phyloP scores from a whole-genome alignment of 2,329 filamentous ascomycete genomes.

The Cercospora berteroae region DNA sequence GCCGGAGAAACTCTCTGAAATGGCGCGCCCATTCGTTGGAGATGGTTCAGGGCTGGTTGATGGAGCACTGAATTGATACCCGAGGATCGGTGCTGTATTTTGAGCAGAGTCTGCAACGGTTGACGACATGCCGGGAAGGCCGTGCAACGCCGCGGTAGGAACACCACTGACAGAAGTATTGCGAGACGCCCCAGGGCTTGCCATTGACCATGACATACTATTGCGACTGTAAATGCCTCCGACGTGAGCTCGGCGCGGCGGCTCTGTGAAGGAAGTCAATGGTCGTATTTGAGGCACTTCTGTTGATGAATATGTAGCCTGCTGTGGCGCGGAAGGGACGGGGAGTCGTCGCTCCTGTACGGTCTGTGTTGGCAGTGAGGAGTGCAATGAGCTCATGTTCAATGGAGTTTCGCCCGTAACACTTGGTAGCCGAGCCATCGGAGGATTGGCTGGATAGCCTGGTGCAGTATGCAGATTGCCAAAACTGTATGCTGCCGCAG shows the following conservation, averaged over 20 bases:
- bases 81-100: conserved; percentile 20
- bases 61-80: conserved; percentile 32
- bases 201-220: conserved; percentile 34
- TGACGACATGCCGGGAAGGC: conserved; percentile 12
- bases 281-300: conserved; percentile 30
- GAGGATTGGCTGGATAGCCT: conserved; percentile 17
- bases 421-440: conserved; percentile 29
- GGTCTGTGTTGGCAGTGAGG: conserved; percentile 35
- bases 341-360: conserved; percentile 36
- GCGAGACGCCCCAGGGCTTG: conserved; percentile 19
- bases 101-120: conserved; percentile 18
- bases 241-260: conserved; percentile 27
- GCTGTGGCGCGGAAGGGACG: conserved; percentile 30
- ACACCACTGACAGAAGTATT: conserved; percentile 14
- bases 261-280: conserved; percentile 28
- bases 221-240: conserved; percentile 34
- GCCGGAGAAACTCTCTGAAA: conserved; percentile 27
- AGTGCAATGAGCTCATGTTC: conserved; percentile 38
- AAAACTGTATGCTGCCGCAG: conserved; percentile 31
- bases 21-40: conserved; percentile 22
- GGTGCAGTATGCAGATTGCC: conserved; percentile 29
- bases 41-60: conserved; percentile 30
- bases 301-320: conserved; percentile 16
- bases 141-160: conserved; percentile 4
- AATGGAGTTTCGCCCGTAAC: conserved; percentile 34